These are phyloP conservation scores for Exophiala aquamarina DNA, from an alignment of 2,329 filamentous ascomycete genomes.

Conservation along the genomic window DNA sequence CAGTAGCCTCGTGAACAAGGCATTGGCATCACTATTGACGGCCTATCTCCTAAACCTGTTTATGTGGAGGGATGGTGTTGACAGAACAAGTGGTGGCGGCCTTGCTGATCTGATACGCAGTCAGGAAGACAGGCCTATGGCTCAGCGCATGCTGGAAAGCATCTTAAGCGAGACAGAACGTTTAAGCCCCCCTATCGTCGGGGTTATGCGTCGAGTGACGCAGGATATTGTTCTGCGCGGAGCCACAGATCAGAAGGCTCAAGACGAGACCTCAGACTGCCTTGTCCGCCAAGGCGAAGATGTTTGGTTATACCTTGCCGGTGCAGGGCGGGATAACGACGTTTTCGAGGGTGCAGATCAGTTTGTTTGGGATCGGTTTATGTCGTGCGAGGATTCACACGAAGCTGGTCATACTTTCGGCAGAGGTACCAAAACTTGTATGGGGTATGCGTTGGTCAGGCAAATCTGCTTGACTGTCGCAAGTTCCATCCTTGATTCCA, in stretches of 20 bases:
- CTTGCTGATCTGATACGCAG: slow-evolving; percentile 1
- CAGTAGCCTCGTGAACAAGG: too few relatives aligned
- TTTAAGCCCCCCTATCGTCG: slow-evolving; percentile 2
- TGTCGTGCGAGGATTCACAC: too few relatives aligned
- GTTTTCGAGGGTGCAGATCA: background rate
- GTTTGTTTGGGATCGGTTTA: slow-evolving; percentile 1
- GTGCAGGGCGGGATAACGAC: background rate
- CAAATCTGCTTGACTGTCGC: too few relatives aligned
- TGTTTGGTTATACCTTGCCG: slow-evolving; percentile 6
- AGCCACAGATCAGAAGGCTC: background rate
- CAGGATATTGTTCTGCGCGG: slow-evolving; percentile 1
- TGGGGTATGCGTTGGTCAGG: too few relatives aligned
- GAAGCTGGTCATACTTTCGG: too few relatives aligned
- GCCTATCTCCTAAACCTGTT: too few relatives aligned
- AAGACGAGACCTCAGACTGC: too few relatives aligned
- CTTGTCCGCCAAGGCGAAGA: slow-evolving; percentile 2
- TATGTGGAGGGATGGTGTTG: too few relatives aligned
- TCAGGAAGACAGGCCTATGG: background rate
- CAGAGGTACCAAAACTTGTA: too few relatives aligned
- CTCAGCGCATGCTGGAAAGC: background rate
- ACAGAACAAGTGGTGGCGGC: too few relatives aligned
- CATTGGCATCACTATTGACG: too few relatives aligned
- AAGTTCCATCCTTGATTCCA: too few relatives aligned
- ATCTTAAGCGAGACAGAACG: slow-evolving; percentile 3
- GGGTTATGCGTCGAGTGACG: slow-evolving; percentile 3